phyloP scores from a whole-genome alignment of 805 yeast species.

The Candida khao-thaluensis region DNA sequence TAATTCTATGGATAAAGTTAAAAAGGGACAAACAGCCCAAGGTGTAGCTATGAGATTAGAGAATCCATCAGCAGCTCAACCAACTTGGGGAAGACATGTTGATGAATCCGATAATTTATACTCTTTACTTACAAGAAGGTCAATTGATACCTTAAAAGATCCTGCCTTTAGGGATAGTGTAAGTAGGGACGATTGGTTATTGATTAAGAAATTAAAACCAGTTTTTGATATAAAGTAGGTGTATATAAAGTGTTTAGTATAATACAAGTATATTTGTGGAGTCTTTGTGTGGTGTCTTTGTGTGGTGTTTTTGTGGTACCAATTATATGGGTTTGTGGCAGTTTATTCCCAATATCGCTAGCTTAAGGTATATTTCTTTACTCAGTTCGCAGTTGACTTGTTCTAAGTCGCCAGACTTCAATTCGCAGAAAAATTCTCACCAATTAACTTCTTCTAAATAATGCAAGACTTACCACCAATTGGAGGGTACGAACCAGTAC shows the following conservation, averaged over 20 bases:
- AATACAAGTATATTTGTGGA: too few species aligned
- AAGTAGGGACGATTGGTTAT: constrained; percentile 92
- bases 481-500: constrained; percentile 82
- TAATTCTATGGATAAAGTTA: constrained; percentile 71
- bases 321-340: too few species aligned
- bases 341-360: too few species aligned
- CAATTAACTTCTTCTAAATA: constrained; percentile 13
- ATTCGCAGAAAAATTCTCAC: constrained; percentile 14
- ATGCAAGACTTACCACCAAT: constrained; percentile 85
- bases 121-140: constrained; percentile 85
- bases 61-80: constrained; percentile 87
- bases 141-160: constrained; percentile 96
- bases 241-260: not conserved
- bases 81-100: constrained; percentile 99
- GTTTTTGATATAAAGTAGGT: constrained; percentile 74
- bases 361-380: too few species aligned
- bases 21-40: constrained; percentile 93
- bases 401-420: too few species aligned
- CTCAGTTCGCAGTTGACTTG: too few species aligned
- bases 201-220: constrained; percentile 84
- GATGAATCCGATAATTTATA: constrained; percentile 89
- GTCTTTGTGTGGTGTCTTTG: too few species aligned
- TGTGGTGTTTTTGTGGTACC: too few species aligned
- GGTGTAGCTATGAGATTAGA: constrained; percentile 99
- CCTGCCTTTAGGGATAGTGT: constrained; percentile 96